Evolutionary conservation across 2,329 filamentous ascomycete species (phyloP), one percentile per base, ranked within the genome.

Genomic region (Ophiosphaerella herpotricha): DNA sequence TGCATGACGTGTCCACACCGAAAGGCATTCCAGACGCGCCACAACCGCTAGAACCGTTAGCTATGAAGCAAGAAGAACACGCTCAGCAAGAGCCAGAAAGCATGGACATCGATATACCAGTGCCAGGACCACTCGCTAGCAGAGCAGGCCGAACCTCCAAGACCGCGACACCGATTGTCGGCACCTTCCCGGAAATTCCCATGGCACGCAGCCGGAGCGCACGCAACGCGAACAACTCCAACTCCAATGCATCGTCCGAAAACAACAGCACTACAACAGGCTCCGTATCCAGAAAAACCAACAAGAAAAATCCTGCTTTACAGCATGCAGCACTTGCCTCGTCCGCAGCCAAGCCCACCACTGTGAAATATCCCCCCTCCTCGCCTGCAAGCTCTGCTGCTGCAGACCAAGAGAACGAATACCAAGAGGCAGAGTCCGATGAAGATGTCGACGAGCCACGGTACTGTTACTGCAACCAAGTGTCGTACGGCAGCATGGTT

Each of bases 401-500:
- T 4, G 66, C 66, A 26, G 70, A 72, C 21, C 65, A 63, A 29
- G 71, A 73, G 36, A 67, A 61, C 36, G 71, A 73, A 37, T 67
- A 60, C 38, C 67, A 64, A 47, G 64, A 70, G 44, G 71, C 65
- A 35, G 62, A 64, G 51, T 61, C 68, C 11, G 73, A 75, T 13
- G 75, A 76, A 31, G 72, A 73, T 42, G 72, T 62, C 21, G 73
- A 68, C 29, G 82, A 84, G 54, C 82, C 82, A 53, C 80, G 83
- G 35, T 87, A 87, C 65, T 87, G 85, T 71, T 85, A 84, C 57
- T 87, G 85, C 64, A 83, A 84, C 42, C 82, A 82, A 55, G 84
- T 86, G 33, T 83, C 80, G 55, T 86, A 85, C 63, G 85, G 85
- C 14, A 82, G 85, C 63, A 87, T 87, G 85, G 82, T 87, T 35